Base-by-base conservation (phyloP, 768 basidiomycete species). In the Kwoniella sp. region DNA sequence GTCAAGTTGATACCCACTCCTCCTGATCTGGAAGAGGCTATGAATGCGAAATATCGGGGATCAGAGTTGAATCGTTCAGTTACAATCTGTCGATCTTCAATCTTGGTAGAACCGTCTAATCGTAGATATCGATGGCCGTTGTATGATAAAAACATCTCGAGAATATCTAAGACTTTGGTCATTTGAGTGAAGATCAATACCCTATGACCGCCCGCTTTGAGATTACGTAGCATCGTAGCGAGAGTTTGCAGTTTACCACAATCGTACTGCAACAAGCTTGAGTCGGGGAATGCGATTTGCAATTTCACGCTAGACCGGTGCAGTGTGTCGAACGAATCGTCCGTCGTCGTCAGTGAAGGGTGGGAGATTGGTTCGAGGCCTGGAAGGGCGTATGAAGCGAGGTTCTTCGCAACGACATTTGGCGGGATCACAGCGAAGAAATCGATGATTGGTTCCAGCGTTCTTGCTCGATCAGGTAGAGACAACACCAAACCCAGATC, bases 131-230 rank as follows among this genome's bases (percentile, higher is more conserved):
- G 85, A 76, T 94, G 90, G 0, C 94, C 94, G 74, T 93, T 92
- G 60, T 92, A 88, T 71, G 90, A 94, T 62, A 97, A 84, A 79
- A 92, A 98, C 19, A 88, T 88, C 77, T 97, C 94, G 56, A 98
- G 85, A 64, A 98, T 91, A 76, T 98, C 94, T 63, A 98, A 84
- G 30, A 98, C 88, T 64, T 85, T 85, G 29, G 94, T 95, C 94
- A 97, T 97, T 73, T 98, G 94, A 0, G 94, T 97, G 80, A 98
- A 98, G 67, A 98, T 94, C 51, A 98, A 84, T 25, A 90, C 85
- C 7, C 94, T 89, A 76, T 96, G 93, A 0, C 92, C 92, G 6
- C 87, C 91, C 0, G 87, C 86, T 75, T 93, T 92, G 79, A 87
- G 90, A 78, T 90, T 86, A 49, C 91, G 86, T 10, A 98, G 83